Evolutionary conservation across 805 yeast genomes (phyloP).

Genomic region (Zygoascus flipseniorum): DNA sequence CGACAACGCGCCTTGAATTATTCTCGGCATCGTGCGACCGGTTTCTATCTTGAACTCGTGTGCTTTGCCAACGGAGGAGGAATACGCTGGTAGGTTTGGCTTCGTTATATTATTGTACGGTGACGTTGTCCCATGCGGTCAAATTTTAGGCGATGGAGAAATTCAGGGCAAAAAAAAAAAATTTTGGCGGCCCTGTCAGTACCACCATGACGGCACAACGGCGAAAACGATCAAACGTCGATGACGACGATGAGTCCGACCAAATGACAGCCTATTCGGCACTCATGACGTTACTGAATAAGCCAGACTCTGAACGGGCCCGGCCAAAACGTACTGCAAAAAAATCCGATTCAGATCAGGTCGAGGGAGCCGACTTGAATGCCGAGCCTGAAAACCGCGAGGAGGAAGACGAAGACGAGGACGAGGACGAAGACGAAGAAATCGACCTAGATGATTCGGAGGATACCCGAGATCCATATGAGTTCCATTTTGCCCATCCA

Average conservation of each 20-base stretch:
- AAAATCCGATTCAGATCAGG: slow-evolving; percentile 10
- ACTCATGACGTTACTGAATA: slow-evolving; percentile 48
- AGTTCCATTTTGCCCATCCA: slow-evolving; percentile 55
- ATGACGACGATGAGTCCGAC: slow-evolving; percentile 23
- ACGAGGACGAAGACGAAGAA: slow-evolving; percentile 28
- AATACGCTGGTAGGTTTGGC: too few species aligned
- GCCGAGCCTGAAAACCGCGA: slow-evolving; percentile 25
- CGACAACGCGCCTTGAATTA: slow-evolving; percentile 8
- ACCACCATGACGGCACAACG: not conserved
- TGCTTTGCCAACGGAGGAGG: too few species aligned
- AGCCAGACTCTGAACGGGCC: slow-evolving; percentile 8
- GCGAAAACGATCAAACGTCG: slow-evolving; percentile 1
- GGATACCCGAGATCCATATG: slow-evolving; percentile 58
- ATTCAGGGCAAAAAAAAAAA: not conserved
- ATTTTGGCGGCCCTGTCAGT: slow-evolving; percentile 1
- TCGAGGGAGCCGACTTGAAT: slow-evolving; percentile 22
- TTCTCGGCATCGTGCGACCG: not conserved
- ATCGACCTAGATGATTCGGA: slow-evolving; percentile 35
- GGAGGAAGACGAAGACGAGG: slow-evolving; percentile 14
- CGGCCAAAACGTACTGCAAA: not conserved
- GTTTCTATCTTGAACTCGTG: too few species aligned
- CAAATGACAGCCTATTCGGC: slow-evolving; percentile 46
- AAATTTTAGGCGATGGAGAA: not conserved
- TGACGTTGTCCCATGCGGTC: not conserved
- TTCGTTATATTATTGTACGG: not conserved